These are phyloP conservation scores for Colletotrichum spaethianum DNA, from an alignment of 2,329 filamentous ascomycete species.

Conservation along the genomic window DNA sequence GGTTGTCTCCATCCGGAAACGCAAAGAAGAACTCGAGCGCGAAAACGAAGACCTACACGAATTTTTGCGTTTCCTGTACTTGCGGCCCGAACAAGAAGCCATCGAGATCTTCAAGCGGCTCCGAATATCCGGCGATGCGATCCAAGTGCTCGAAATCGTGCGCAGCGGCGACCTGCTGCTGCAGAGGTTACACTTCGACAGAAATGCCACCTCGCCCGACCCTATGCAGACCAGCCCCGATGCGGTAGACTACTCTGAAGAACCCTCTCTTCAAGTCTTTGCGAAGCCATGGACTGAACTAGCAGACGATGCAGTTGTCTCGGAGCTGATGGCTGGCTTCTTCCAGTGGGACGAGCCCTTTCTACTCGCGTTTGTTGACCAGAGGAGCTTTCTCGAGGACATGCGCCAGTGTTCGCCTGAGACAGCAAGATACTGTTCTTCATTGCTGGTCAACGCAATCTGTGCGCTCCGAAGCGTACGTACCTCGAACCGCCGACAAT, in stretches of 20 bases:
- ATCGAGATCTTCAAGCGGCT: constrained; percentile 10
- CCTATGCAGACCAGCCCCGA: background rate
- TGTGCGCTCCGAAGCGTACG: constrained; percentile 13
- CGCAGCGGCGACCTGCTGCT: constrained; percentile 12
- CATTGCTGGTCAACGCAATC: background rate
- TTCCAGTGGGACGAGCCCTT: constrained; percentile 8
- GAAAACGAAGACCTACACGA: constrained; percentile 26
- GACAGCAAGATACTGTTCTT: background rate
- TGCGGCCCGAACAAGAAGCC: constrained; percentile 6
- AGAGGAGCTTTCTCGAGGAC: background rate
- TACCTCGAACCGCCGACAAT: background rate
- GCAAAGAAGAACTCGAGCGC: constrained; percentile 31
- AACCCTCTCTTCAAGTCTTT: background rate
- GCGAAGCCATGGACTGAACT: background rate
- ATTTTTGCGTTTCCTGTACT: background rate
- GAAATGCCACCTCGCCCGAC: background rate
- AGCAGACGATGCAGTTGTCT: constrained; percentile 3
- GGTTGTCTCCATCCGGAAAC: background rate
- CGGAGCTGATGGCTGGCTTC: background rate
- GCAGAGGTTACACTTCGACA: background rate
- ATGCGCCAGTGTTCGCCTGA: background rate
- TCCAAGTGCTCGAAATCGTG: constrained; percentile 11
- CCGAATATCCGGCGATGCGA: background rate
- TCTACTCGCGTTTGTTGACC: constrained; percentile 7
- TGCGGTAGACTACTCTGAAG: background rate